Conservation (phyloP, 23 red algal species). For the Gracilaria caudata region DNA sequence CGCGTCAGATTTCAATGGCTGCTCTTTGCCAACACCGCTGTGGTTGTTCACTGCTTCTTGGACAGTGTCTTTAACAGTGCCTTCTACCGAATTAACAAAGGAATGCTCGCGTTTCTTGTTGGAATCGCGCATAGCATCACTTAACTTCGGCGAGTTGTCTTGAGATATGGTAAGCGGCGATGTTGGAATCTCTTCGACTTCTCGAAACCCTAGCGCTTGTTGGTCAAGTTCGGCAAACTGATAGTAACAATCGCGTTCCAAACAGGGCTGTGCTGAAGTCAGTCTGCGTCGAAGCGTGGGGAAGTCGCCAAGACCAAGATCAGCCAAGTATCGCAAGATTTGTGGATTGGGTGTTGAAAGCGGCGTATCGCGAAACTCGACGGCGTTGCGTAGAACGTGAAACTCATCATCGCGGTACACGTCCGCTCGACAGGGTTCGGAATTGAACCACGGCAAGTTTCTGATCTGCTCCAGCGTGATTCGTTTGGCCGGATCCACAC, state of each 20-base stretch:
- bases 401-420: constrained; percentile 17
- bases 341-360: constrained; percentile 3
- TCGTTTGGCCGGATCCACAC: constrained; percentile 71
- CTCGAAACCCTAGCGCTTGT: not conserved
- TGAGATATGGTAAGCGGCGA: constrained; percentile 24
- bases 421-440: constrained; percentile 19
- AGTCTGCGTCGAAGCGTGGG: constrained; percentile 43
- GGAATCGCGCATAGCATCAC: not conserved
- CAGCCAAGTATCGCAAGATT: constrained; percentile 34
- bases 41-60: not conserved
- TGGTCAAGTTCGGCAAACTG: not conserved
- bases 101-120: not conserved
- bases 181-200: not conserved
- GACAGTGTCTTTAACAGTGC: not conserved
- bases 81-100: not conserved
- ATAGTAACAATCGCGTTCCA: constrained; percentile 45
- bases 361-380: not conserved
- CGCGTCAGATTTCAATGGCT: not conserved
- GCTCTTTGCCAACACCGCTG: not conserved
- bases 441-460: constrained; percentile 70
- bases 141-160: not conserved
- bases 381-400: not conserved
- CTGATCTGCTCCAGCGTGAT: constrained; percentile 79
- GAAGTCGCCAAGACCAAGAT: constrained; percentile 48
- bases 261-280: not conserved